phyloP scores from a whole-genome alignment of 2,329 filamentous ascomycete genomes.

The Elsinoe arachidis region DNA sequence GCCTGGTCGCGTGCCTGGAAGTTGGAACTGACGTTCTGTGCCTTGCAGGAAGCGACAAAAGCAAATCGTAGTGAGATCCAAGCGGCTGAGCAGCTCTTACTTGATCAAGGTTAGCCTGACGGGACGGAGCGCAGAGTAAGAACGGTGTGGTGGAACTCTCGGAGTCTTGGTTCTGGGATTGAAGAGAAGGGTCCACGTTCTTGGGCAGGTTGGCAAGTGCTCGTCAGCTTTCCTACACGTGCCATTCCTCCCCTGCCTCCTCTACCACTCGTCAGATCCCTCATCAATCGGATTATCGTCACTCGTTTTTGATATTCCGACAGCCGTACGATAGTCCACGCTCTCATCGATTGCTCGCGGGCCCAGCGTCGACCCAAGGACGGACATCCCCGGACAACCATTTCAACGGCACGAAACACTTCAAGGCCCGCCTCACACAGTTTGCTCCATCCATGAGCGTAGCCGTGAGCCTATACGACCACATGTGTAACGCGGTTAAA shows the following conservation, averaged over 20 bases:
- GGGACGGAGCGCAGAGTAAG: not conserved
- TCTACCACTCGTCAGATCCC: not conserved
- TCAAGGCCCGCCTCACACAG: not conserved
- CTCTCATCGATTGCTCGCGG: not conserved
- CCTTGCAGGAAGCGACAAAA: slow-evolving; percentile 1
- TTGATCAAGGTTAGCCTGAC: not conserved
- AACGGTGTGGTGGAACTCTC: not conserved
- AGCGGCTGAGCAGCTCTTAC: not conserved
- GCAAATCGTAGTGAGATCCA: not conserved
- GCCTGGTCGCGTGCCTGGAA: not conserved
- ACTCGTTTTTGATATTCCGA: not conserved
- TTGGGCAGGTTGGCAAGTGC: not conserved
- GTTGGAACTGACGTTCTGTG: not conserved
- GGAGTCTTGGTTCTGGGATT: not conserved
- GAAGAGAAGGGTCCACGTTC: not conserved
- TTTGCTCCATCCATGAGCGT: not conserved
- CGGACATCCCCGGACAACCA: slow-evolving; percentile 11
- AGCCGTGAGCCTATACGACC: not conserved
- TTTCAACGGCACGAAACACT: slow-evolving; percentile 10
- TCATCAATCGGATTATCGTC: slow-evolving; percentile 3
- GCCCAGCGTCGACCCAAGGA: not conserved
- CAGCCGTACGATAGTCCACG: not conserved
- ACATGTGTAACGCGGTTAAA: not conserved
- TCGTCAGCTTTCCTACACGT: not conserved
- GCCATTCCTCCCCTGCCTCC: slow-evolving; percentile 5